Evolutionary conservation across 2,329 filamentous ascomycete species (phyloP), one percentile per base, ranked within the genome.

Genomic region (Tothia fuscella): DNA sequence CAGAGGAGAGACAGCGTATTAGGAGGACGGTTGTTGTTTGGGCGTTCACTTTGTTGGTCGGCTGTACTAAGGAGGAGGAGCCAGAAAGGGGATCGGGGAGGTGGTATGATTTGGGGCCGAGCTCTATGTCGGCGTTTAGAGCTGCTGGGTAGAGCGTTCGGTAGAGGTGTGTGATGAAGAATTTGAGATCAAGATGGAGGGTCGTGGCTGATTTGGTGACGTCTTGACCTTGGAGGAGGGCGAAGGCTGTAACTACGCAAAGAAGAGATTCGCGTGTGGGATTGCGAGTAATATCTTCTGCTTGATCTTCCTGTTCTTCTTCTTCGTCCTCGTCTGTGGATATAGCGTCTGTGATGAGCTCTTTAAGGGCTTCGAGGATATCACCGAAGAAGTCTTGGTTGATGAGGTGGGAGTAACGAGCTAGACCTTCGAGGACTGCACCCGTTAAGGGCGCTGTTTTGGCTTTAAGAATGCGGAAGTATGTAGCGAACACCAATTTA

Each of bases 341-440:
- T 44, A 67, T 60, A 40, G 82, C 81, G 50, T 88, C 76, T 3
- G 77, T 75, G 52, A 96, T 89, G 33, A 98, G 74, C 49, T 98
- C 91, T 60, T 93, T 93, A 29, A 98, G 70, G 1, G 87, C 89
- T 62, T 96, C 91, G 9, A 98, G 74, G 22, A 98, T 71, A 56
- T 98, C 91, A 21, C 89, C 91, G 53, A 98, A 98, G 68, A 98
- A 96, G 57, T 98, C 86, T 56, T 98, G 87, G 65, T 98, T 98
- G 70, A 98, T 98, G 46, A 98, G 72, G 58, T 95, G 91, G 3
- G 88, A 80, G 57, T 93, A 98, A 56, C 87, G 87, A 38, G 89
- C 88, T 17, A 98, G 67, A 21, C 91, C 91, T 65, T 96, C 91
- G 4, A 98, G 73, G 0, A 95, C 88, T 12, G 89, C 88, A n/a